Evolutionary conservation across 2,329 filamentous ascomycete genomes (phyloP), one percentile per base, ranked within the genome.

Genomic region (Paracoccidioides lutzii): DNA sequence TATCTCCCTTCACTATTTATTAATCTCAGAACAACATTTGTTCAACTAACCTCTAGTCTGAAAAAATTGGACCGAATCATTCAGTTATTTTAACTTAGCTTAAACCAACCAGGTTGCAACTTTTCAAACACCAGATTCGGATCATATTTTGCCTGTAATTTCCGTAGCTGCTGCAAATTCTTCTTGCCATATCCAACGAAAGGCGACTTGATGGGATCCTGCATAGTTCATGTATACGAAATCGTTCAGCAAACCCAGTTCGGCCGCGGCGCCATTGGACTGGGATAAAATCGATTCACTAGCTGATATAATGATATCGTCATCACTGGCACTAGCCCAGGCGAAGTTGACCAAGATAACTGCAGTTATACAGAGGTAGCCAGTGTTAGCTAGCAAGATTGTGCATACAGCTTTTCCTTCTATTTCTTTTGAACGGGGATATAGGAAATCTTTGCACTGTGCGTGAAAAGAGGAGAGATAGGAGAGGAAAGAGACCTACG

Each of bases 71-170:
- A 22, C 22, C 22, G 22, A 22, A 22, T 22, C 22, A 22, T 22
- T 22, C 22, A 22, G 22, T 22, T 33, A 53, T 55, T 8, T 57
- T 14, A 8, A 22, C 37, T 53, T 52, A 75, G 58, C 62, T 76
- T 76, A 61, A 75, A 75, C 44, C 70, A 67, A 4, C 73, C 73
- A 0, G 72, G 72, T 60, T 70, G 63, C 53, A 72, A 57, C 15
- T 55, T 66, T 60, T 75, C 68, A 51, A 58, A 60, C 12, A 61
- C 35, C 10, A 53, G 49, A 9, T 51, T 22, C 14, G 61, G 60
- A 56, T 65, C 62, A 54, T 63, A 63, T 32, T 55, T 56, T 4
- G n/a, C 46, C 14, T 61, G 57, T 10, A 62, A 59, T 7, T 56
- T 22, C 15, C 55, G 57, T 52, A 65, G 58, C 22, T 60, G 56